Evolutionary conservation across 352 stramenopile species (phyloP), one percentile per base, ranked within the genome.

Genomic region (Aphanomyces stellatus): DNA sequence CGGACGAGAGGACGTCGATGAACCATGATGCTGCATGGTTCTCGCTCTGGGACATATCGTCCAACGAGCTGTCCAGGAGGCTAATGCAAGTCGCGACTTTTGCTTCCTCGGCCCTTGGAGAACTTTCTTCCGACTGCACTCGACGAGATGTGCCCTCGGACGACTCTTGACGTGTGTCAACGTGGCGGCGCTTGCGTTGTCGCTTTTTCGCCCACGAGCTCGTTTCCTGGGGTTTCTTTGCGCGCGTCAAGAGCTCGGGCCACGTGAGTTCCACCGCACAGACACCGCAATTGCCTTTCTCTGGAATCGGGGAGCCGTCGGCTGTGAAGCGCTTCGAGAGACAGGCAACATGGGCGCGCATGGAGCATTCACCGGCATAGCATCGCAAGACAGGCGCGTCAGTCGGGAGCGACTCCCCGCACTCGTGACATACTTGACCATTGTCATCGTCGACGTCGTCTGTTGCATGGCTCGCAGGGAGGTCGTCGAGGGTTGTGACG

Each of bases 301-400:
- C 3, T 41, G 51, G 22, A 22, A 17, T 40, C 25, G 51, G 24
- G 27, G 27, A n/a, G 42, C 2, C 34, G 17, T 42, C 22, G 24
- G 15, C 69, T 61, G 22, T 70, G 30, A 90, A 90, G 67, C 87
- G 78, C 53, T 87, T 80, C 13, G 51, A 68, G 10, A 88, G 68
- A 56, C 81, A 90, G 19, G 73, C 25, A 4, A 69, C 59, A 65
- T 90, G 81, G 33, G 69, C 82, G 27, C 66, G 66, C 67, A 82
- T 78, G 8, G 40, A n/a, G 22, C 81, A 90, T 1, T 51, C 48
- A 22, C 30, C n/a, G 63, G 82, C 59, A 43, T 85, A 87, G 53
- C 81, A 90, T 6, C 55, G 40, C 28, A 79, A 34, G 13, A 73
- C 56, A 10, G 56, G 42, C 28, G 4, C 42, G 63, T 53, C 46